Evolutionary conservation across 352 stramenopile species (phyloP).

Genomic region (Blastocystis sp.): DNA sequence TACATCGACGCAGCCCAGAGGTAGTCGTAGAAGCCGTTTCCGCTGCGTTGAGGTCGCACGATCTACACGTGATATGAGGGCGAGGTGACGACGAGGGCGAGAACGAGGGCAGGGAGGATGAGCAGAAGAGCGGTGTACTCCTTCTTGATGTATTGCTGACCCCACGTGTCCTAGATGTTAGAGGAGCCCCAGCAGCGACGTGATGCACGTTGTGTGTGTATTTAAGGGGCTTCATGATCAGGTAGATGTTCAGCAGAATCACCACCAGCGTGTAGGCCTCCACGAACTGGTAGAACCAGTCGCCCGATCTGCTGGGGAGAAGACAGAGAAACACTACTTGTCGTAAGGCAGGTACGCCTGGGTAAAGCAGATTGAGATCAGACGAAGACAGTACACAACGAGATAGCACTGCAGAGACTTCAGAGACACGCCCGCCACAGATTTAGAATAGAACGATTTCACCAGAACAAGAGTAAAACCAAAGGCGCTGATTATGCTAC

Average conservation of each 20-base stretch:
- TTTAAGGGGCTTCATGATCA: conserved; percentile 76
- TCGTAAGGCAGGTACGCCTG: conserved; percentile 79
- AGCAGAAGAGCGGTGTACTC: conserved; percentile 79
- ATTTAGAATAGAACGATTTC: conserved; percentile 77
- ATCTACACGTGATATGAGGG: neutral
- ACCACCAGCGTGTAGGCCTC: conserved; percentile 72
- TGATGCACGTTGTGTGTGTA: conserved; percentile 76
- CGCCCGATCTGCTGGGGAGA: conserved; percentile 63
- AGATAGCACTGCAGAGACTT: conserved; percentile 80
- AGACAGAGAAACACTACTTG: neutral
- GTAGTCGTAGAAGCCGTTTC: conserved; percentile 66
- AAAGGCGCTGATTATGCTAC: conserved; percentile 75
- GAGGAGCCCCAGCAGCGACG: neutral
- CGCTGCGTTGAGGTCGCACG: neutral
- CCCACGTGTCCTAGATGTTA: conserved; percentile 69
- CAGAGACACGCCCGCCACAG: conserved; percentile 72
- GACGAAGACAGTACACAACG: conserved; percentile 77
- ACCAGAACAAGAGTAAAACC: conserved; percentile 79
- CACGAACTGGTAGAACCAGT: conserved; percentile 78
- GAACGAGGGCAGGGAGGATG: conserved; percentile 73
- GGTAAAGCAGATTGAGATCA: conserved; percentile 76
- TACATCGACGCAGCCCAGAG: conserved; percentile 78
- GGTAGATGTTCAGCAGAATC: conserved; percentile 75
- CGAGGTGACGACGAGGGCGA: neutral
- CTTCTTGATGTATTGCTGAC: conserved; percentile 64